Evolutionary conservation across 805 yeast genomes (phyloP).

Genomic region (Nakazawaea anatomiae): DNA sequence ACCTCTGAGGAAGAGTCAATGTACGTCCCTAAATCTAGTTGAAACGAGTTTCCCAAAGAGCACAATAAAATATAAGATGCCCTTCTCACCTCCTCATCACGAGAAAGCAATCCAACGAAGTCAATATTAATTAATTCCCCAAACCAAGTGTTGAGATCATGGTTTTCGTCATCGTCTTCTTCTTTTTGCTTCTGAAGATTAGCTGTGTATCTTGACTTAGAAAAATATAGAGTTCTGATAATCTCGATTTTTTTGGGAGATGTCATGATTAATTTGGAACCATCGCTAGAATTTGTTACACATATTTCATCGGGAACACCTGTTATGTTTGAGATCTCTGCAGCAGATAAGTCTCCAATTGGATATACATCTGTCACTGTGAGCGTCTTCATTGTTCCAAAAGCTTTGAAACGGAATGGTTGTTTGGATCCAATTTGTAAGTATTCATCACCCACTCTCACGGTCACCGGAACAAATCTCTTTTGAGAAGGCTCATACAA

Average conservation of each 20-base stretch:
- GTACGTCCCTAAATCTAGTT: constrained; percentile 52
- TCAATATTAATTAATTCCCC: constrained; percentile 60
- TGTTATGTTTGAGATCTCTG: constrained; percentile 34
- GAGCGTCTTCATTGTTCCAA: constrained; percentile 28
- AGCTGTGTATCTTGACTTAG: constrained; percentile 36
- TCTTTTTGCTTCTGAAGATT: constrained; percentile 4
- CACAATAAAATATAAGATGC: constrained; percentile 61
- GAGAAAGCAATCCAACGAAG: constrained; percentile 62
- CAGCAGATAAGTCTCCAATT: constrained; percentile 33
- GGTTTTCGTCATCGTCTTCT: constrained; percentile 19
- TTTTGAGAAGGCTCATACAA: constrained; percentile 42
- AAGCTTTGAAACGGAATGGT: constrained; percentile 33
- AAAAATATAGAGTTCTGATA: constrained; percentile 63
- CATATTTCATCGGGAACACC: constrained; percentile 48
- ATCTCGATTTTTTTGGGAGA: constrained; percentile 55
- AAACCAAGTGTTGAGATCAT: constrained; percentile 34
- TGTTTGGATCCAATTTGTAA: constrained; percentile 49
- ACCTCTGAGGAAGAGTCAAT: constrained; percentile 51
- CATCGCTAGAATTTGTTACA: constrained; percentile 28
- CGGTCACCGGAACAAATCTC: constrained; percentile 51
- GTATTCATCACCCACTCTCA: constrained; percentile 66
- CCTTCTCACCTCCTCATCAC: constrained; percentile 50
- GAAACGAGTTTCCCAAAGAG: constrained; percentile 53
- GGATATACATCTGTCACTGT: constrained; percentile 36
- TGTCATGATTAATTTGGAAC: constrained; percentile 32